Conservation (phyloP, 768 basidiomycete genomes). For the Auriculariales sp. region DNA sequence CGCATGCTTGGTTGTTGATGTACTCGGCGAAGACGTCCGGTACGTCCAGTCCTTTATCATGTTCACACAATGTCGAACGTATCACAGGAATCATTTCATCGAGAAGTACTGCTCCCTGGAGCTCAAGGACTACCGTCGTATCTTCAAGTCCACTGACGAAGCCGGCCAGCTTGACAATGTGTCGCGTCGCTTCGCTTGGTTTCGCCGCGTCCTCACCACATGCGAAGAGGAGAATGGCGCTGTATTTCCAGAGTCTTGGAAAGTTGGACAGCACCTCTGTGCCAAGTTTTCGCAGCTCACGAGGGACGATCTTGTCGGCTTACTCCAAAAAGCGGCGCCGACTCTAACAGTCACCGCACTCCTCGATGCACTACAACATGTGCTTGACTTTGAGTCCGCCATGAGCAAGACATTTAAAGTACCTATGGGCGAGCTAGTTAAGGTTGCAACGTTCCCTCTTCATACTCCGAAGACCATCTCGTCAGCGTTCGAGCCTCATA, state of each 20-base stretch:
- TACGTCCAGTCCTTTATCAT: conserved; percentile 9
- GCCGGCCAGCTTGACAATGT: conserved; percentile 93
- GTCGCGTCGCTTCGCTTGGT: conserved; percentile 89
- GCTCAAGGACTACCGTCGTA: conserved; percentile 88
- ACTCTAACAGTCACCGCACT: conserved; percentile 62
- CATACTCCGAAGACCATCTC: conserved; percentile 55
- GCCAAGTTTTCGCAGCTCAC: conserved; percentile 87
- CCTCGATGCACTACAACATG: conserved; percentile 75
- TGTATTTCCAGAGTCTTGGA: conserved; percentile 80
- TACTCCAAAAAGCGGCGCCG: conserved; percentile 66
- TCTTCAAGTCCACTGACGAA: conserved; percentile 87
- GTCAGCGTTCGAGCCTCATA: conserved; percentile 83
- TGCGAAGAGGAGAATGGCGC: conserved; percentile 80
- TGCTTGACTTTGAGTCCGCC: conserved; percentile 74
- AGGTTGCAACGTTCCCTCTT: conserved; percentile 25
- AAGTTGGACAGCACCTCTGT: conserved; percentile 64
- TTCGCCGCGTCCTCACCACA: conserved; percentile 64
- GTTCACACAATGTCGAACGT: not conserved
- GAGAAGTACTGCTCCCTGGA: conserved; percentile 84
- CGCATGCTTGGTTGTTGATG: conserved; percentile 81
- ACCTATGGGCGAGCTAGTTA: conserved; percentile 55
- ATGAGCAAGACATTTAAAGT: conserved; percentile 75
- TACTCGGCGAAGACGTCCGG: conserved; percentile 75
- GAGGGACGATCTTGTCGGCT: conserved; percentile 71
- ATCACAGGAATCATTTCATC: conserved; percentile 43